Conservation (phyloP, 1,284 basidiomycete genomes). For the Phlebopus sp. region DNA sequence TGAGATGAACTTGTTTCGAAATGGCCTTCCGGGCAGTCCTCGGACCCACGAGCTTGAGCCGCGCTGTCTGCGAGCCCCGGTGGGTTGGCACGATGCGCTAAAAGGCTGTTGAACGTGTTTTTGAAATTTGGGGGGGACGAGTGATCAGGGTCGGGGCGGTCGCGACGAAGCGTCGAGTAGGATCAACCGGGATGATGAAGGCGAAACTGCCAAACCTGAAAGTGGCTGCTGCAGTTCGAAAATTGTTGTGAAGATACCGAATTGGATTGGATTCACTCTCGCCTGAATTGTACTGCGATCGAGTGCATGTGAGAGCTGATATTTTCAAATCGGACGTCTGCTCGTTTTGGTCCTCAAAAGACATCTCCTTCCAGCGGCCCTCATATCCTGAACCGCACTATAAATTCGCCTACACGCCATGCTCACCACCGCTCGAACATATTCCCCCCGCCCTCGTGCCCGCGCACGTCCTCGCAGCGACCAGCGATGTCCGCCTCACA, state of each 20-base stretch:
- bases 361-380: conserved; percentile 20
- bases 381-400: conserved; percentile 30
- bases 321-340: conserved; percentile 33
- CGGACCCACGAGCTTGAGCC: background rate
- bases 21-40: background rate
- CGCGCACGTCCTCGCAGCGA: conserved; percentile 24
- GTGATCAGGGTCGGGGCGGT: conserved; percentile 19
- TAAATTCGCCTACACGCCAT: conserved; percentile 27
- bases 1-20: conserved; percentile 2
- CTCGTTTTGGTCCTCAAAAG: conserved; percentile 34
- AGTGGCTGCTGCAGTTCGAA: conserved; percentile 10
- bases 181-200: conserved; percentile 21
- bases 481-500: conserved; percentile 51
- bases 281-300: conserved; percentile 29
- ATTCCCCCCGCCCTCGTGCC: conserved; percentile 19
- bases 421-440: conserved; percentile 18
- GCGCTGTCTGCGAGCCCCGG: background rate
- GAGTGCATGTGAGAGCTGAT: conserved; percentile 32
- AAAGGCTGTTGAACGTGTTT: background rate
- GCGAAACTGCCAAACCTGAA: conserved; percentile 12
- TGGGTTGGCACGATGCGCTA: background rate
- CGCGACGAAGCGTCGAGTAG: conserved; percentile 8
- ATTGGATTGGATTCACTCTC: conserved; percentile 29
- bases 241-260: conserved; percentile 21
- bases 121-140: background rate